Evolutionary conservation across 2,329 filamentous ascomycete genomes (phyloP).

Genomic region (Fusarium sp.): DNA sequence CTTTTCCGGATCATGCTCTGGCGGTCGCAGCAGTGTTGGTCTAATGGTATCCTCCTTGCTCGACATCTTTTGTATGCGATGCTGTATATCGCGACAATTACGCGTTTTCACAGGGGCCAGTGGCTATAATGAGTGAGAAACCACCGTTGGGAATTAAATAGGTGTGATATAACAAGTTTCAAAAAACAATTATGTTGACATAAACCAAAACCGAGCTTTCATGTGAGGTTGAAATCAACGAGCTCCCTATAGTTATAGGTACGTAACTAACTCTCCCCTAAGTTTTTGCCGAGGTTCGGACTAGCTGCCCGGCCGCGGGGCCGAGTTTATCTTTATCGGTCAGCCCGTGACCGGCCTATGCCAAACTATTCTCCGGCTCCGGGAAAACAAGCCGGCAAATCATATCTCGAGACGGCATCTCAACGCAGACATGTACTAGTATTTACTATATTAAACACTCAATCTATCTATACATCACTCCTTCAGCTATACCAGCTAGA

Average conservation of each 20-base stretch:
- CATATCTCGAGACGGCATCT: not conserved
- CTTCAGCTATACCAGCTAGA: not conserved
- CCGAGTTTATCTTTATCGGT: slow-evolving; percentile 22
- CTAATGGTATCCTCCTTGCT: slow-evolving; percentile 45
- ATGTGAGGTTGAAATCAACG: slow-evolving; percentile 19
- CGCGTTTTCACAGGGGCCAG: not conserved
- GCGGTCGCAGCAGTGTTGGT: slow-evolving; percentile 70
- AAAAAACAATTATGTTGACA: not conserved
- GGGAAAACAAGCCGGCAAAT: slow-evolving; percentile 2
- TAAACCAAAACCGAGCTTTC: slow-evolving; percentile 27
- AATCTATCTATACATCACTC: slow-evolving; percentile 8
- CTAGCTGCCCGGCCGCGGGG: slow-evolving; percentile 22
- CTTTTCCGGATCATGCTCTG: slow-evolving; percentile 76
- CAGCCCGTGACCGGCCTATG: slow-evolving; percentile 20
- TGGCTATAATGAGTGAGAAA: not conserved
- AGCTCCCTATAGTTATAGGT: too few relatives aligned
- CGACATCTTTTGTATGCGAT: slow-evolving; percentile 20
- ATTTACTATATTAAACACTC: slow-evolving; percentile 16
- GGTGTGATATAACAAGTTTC: not conserved
- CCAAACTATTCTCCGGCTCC: slow-evolving; percentile 11
- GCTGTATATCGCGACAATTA: slow-evolving; percentile 1
- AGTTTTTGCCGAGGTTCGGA: slow-evolving; percentile 41
- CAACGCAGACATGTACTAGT: slow-evolving; percentile 4
- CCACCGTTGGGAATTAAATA: not conserved
- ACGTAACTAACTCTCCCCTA: too few relatives aligned